phyloP scores from a whole-genome alignment of 2,329 filamentous ascomycete genomes.

The Didymella glomerata region DNA sequence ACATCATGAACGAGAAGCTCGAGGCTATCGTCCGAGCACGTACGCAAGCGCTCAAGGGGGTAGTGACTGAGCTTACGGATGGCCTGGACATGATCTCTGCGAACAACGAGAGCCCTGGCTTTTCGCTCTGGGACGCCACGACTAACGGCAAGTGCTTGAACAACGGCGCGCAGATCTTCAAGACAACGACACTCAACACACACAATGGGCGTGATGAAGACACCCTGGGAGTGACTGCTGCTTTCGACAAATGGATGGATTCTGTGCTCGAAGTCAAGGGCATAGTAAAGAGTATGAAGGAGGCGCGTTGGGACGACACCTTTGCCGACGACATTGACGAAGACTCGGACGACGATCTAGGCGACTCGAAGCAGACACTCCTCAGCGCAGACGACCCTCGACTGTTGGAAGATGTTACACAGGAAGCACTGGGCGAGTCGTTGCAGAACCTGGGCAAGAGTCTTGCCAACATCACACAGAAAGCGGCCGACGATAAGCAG shows the following conservation, averaged over 20 bases:
- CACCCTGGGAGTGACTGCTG: slow-evolving; percentile 67
- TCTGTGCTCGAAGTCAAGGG: slow-evolving; percentile 72
- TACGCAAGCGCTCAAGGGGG: slow-evolving; percentile 68
- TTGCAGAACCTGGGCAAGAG: slow-evolving; percentile 68
- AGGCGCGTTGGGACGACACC: slow-evolving; percentile 78
- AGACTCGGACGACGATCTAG: slow-evolving; percentile 73
- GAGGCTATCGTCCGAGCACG: slow-evolving; percentile 69
- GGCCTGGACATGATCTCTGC: slow-evolving; percentile 62
- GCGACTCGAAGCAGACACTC: slow-evolving; percentile 69
- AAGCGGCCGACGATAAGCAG: slow-evolving; percentile 61
- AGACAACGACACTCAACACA: slow-evolving; percentile 72
- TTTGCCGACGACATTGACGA: slow-evolving; percentile 77
- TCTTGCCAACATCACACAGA: slow-evolving; percentile 62
- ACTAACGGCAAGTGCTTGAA: slow-evolving; percentile 71
- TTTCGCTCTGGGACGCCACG: slow-evolving; percentile 72
- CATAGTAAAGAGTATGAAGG: slow-evolving; percentile 70
- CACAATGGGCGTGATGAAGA: slow-evolving; percentile 76
- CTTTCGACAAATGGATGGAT: slow-evolving; percentile 77
- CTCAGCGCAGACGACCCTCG: slow-evolving; percentile 77
- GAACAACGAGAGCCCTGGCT: slow-evolving; percentile 53
- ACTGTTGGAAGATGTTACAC: slow-evolving; percentile 67
- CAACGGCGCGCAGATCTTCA: slow-evolving; percentile 72
- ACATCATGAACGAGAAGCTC: slow-evolving; percentile 73
- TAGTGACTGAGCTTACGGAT: slow-evolving; percentile 70
- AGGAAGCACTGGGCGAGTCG: slow-evolving; percentile 64